A percentile compares a stretch with the other conserved stretches of the same genome.
phyloP scores from a whole-genome alignment of 2,329 filamentous ascomycete species.

The Fusarium sp. region DNA sequence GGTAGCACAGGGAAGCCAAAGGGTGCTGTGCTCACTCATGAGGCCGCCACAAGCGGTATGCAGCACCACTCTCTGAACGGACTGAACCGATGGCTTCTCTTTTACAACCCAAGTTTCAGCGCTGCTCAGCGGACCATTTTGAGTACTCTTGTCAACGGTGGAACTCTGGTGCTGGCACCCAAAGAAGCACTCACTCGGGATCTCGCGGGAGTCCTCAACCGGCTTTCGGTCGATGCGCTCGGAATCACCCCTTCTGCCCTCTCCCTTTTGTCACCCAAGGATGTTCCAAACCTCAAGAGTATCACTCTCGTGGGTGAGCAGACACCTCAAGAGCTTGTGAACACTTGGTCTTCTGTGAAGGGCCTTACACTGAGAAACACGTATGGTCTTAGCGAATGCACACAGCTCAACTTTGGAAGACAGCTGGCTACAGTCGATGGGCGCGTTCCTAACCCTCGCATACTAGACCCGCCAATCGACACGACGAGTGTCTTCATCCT shows the following conservation, averaged over 20 bases:
- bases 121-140: slow-evolving; percentile 34
- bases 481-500: slow-evolving; percentile 19
- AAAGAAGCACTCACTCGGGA: slow-evolving; percentile 16
- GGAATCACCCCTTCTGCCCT: slow-evolving; percentile 35
- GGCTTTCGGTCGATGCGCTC: slow-evolving; percentile 20
- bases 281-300: slow-evolving; percentile 12
- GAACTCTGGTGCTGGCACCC: slow-evolving; percentile 17
- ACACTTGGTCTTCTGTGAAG: slow-evolving; percentile 2
- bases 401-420: slow-evolving; percentile 30
- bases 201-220: slow-evolving; percentile 16
- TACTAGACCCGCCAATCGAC: neutral
- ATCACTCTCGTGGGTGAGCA: slow-evolving; percentile 28
- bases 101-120: slow-evolving; percentile 37
- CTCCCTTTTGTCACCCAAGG: neutral
- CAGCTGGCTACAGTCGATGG: no score
- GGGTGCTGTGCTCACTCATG: slow-evolving; percentile 27
- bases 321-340: slow-evolving; percentile 11
- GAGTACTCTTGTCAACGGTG: slow-evolving; percentile 21
- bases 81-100: slow-evolving; percentile 19
- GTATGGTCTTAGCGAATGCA: slow-evolving; percentile 35
- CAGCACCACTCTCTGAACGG: slow-evolving; percentile 15
- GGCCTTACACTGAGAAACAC: slow-evolving; percentile 5
- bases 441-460: neutral
- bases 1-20: slow-evolving; percentile 38
- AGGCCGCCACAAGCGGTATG: slow-evolving; percentile 16